Conservation (phyloP, 2,329 filamentous ascomycete species). For the Aspergillus novoparasiticus region DNA sequence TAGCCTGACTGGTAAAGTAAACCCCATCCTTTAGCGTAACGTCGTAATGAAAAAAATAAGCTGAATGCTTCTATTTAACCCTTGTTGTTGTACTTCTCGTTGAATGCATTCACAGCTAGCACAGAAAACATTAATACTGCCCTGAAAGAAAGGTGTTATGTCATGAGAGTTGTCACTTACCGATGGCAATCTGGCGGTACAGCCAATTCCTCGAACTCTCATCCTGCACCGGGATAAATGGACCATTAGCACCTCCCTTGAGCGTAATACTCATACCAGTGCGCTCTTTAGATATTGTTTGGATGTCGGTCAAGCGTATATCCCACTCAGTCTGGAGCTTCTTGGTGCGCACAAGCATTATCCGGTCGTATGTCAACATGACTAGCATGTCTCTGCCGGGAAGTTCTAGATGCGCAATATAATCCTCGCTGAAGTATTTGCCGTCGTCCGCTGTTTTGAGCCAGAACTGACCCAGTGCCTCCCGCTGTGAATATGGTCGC, state of each 20-base stretch:
- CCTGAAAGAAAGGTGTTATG: background rate
- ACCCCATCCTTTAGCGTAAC: constrained; percentile 8
- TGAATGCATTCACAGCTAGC: constrained; percentile 65
- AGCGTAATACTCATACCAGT: constrained; percentile 89
- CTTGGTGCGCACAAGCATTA: constrained; percentile 87
- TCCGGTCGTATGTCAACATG: constrained; percentile 83
- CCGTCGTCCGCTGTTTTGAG: constrained; percentile 97
- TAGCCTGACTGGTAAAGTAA: background rate
- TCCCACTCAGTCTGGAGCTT: constrained; percentile 92
- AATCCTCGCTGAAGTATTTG: constrained; percentile 95
- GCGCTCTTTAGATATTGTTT: constrained; percentile 95
- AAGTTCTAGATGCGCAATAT: constrained; percentile 94
- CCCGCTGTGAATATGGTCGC: constrained; percentile 88
- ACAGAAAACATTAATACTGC: constrained; percentile 14
- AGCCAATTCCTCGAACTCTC: constrained; percentile 73
- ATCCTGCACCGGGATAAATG: constrained; percentile 91
- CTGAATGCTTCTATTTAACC: constrained; percentile 8
- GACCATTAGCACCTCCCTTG: constrained; percentile 88
- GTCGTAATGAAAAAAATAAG: constrained; percentile 8
- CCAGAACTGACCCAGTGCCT: constrained; percentile 97
- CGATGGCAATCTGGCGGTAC: constrained; percentile 65
- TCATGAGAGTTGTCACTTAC: constrained; percentile 33
- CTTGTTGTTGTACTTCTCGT: constrained; percentile 61
- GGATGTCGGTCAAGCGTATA: constrained; percentile 89
- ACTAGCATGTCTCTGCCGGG: constrained; percentile 85